phyloP scores from a whole-genome alignment of 768 basidiomycete genomes.

The Boletellus emodensis region DNA sequence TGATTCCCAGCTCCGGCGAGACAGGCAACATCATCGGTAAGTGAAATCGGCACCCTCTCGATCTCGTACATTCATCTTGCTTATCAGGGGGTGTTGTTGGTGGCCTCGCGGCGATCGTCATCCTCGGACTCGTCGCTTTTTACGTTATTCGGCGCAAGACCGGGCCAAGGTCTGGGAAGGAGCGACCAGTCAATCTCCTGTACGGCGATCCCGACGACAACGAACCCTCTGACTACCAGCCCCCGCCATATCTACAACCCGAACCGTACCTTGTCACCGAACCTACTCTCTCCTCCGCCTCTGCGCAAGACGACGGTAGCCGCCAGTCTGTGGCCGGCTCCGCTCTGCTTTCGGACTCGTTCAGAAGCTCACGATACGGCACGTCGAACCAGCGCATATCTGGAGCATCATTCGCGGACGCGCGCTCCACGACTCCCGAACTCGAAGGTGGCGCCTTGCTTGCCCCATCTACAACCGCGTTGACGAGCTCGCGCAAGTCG shows the following conservation, averaged over 20 bases:
- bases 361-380: slow-evolving; percentile 24
- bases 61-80: slow-evolving; percentile 7
- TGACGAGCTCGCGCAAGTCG: slow-evolving; percentile 34
- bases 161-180: slow-evolving; percentile 39
- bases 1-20: slow-evolving; percentile 32
- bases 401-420: slow-evolving; percentile 30
- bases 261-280: slow-evolving; percentile 74
- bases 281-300: slow-evolving; percentile 45
- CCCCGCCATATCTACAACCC: slow-evolving; percentile 69
- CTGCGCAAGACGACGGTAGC: slow-evolving; percentile 28
- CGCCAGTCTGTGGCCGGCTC: slow-evolving; percentile 20
- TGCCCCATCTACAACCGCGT: slow-evolving; percentile 16
- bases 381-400: slow-evolving; percentile 27
- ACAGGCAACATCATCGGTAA: slow-evolving; percentile 50
- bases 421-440: slow-evolving; percentile 49
- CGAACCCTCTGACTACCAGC: slow-evolving; percentile 41
- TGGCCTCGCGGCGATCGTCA: slow-evolving; percentile 48
- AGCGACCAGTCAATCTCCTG: slow-evolving; percentile 66
- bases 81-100: slow-evolving; percentile 50
- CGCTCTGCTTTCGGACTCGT: slow-evolving; percentile 15
- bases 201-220: slow-evolving; percentile 52
- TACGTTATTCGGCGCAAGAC: slow-evolving; percentile 51
- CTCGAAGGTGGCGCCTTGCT: slow-evolving; percentile 16
- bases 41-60: slow-evolving; percentile 2
- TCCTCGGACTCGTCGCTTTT: slow-evolving; percentile 39